Percentiles rank a stretch among this genome's conserved stretches.
phyloP scores from a whole-genome alignment of 345 rosid species.

The Salix exigua region DNA sequence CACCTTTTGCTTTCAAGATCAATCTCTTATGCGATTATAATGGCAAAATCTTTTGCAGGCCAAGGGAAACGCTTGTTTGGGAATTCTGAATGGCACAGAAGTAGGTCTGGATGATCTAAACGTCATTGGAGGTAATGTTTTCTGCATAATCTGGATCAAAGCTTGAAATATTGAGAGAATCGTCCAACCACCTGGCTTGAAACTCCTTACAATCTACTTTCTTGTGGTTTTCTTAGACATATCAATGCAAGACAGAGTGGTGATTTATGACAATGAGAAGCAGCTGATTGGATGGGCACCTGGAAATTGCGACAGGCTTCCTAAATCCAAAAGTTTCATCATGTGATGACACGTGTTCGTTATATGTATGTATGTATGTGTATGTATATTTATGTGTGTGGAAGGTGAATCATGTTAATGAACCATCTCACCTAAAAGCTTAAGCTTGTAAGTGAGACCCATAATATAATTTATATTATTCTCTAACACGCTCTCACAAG shows the following conservation, averaged over 20 bases:
- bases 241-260: constrained; percentile 89
- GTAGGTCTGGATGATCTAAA: constrained; percentile 59
- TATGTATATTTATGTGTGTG: too few relatives aligned
- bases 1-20: not conserved
- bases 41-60: constrained; percentile 34
- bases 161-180: not conserved
- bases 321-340: constrained; percentile 20
- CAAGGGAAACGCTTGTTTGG: constrained; percentile 82
- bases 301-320: constrained; percentile 51
- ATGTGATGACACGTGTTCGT: not conserved
- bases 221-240: constrained; percentile 46
- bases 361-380: too few relatives aligned
- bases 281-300: constrained; percentile 72
- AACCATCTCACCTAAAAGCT: too few relatives aligned
- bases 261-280: constrained; percentile 78
- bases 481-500: too few relatives aligned
- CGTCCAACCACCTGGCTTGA: not conserved
- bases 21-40: not conserved
- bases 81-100: constrained; percentile 79
- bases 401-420: too few relatives aligned
- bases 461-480: too few relatives aligned
- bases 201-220: not conserved
- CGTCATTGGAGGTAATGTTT: constrained; percentile 67
- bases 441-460: too few relatives aligned
- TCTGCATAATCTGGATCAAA: not conserved